Evolutionary conservation across 108 stramenopile species (phyloP), one percentile per base, ranked within the genome.

Genomic region (Nannochloropsis oceanica): DNA sequence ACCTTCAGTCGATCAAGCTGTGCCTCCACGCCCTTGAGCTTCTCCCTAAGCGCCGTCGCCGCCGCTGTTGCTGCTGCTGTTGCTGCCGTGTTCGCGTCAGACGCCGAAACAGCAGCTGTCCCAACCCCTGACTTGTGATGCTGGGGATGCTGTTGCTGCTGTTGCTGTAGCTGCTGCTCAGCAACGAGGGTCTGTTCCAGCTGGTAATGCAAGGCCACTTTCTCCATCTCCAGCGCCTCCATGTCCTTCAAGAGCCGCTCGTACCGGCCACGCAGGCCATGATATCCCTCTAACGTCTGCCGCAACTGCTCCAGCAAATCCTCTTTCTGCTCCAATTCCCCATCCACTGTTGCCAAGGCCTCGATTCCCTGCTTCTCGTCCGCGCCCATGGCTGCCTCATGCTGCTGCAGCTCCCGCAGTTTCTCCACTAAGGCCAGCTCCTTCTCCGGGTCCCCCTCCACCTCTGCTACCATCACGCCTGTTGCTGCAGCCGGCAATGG

Each of bases 381-480:
- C 27, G 83, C 87, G 8, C 87, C 87, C 79, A 84, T 84, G 26
- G 83, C 87, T 27, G 43, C 83, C 20, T 79, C 79, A 27, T 87
- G 87, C 27, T 83, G 27, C 80, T 87, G 87, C 87, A 83, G 84
- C 83, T 87, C 87, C 26, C 80, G 83, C 11, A 87, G 84, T 34
- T 87, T 83, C 42, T 87, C 83, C 84, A 87, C 13, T 0, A 87
- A 80, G 27, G 79, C 83, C n/a, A 87, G 80, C 80, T 87, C 87
- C 84, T 87, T 80, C 44, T 87, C 87, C 0, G 87, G 87, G 24
- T 87, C 87, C 25, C 84, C 79, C 42, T 87, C 87, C 83, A 84
- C 44, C 81, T 81, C 24, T 20, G 13, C 79, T 5, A 79, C 27
- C 7, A 42, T 25, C 9, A 25, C 25, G 2, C 59, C 59, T n/a